phyloP scores from a whole-genome alignment of 306 rosid species.

The Cicer bijugum region DNA sequence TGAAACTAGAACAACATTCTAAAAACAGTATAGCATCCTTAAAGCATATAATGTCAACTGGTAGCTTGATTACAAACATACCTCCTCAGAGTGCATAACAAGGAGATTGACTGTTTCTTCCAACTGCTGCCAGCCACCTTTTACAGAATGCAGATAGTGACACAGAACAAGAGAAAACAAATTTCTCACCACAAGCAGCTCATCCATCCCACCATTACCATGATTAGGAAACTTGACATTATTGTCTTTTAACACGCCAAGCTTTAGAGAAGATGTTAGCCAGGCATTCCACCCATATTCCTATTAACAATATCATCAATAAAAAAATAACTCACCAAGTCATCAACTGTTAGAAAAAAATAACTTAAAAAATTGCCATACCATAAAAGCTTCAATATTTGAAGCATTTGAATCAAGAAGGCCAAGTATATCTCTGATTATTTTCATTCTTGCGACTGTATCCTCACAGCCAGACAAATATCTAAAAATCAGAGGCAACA shows the following conservation, averaged over 20 bases:
- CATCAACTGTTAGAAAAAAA: conserved; percentile 34
- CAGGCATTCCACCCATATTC: conserved; percentile 97
- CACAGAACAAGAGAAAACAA: conserved; percentile 83
- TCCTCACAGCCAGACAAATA: conserved; percentile 81
- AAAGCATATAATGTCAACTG: conserved; percentile 34
- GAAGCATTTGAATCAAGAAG: conserved; percentile 95
- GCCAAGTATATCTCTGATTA: conserved; percentile 81
- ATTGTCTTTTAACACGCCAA: conserved; percentile 70
- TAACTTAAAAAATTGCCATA: conserved; percentile 43
- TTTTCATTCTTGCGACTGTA: conserved; percentile 64
- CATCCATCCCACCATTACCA: conserved; percentile 58
- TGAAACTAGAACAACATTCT: conserved; percentile 29
- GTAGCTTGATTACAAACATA: conserved; percentile 54
- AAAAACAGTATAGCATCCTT: conserved; percentile 39
- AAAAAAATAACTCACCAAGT: conserved; percentile 36
- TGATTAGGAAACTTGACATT: conserved; percentile 50
- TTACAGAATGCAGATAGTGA: conserved; percentile 73
- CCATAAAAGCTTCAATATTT: conserved; percentile 98
- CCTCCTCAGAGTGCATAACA: conserved; percentile 66
- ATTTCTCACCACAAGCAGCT: conserved; percentile 66
- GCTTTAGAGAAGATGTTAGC: conserved; percentile 75
- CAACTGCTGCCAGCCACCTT: conserved; percentile 98
- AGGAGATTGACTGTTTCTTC: conserved; percentile 87
- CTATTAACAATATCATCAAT: conserved; percentile 54
- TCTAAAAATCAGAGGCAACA: conserved; percentile 81